Conservation (phyloP, 768 basidiomycete genomes). For the Candolleomyces aberdarensis region DNA sequence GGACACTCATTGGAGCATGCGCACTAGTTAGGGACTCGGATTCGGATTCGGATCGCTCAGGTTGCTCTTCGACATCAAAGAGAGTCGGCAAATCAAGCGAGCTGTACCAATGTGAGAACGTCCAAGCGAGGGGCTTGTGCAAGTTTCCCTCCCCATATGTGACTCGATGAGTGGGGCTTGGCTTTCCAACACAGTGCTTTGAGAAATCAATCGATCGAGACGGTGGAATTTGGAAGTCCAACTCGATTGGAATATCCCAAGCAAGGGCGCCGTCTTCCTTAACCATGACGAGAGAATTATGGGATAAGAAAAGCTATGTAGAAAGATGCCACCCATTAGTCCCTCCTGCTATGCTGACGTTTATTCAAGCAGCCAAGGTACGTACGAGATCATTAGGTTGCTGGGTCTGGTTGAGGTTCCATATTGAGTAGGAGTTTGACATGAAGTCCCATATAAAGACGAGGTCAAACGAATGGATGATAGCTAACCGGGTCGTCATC, state of each 20-base stretch:
- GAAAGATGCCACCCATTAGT: not conserved
- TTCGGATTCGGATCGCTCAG: too few relatives aligned
- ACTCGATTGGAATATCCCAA: not conserved
- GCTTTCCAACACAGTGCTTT: too few relatives aligned
- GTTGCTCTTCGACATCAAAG: too few relatives aligned
- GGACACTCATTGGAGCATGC: too few relatives aligned
- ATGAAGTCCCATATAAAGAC: not conserved
- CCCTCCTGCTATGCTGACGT: not conserved
- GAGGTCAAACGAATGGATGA: not conserved
- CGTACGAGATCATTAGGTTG: not conserved
- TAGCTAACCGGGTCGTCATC: not conserved
- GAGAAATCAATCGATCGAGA: too few relatives aligned
- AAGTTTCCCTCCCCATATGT: too few relatives aligned
- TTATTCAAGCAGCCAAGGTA: not conserved
- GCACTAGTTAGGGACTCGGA: too few relatives aligned
- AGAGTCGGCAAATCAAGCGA: too few relatives aligned
- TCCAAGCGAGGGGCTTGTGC: too few relatives aligned
- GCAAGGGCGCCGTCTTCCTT: not conserved
- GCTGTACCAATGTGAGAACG: too few relatives aligned
- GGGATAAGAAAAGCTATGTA: constrained; percentile 1
- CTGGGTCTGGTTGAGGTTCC: not conserved
- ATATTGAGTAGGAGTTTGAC: too few relatives aligned
- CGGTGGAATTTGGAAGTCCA: not conserved
- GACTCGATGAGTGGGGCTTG: too few relatives aligned
- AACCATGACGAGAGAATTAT: not conserved